Evolutionary conservation across 179 eudicot species (phyloP).

Genomic region (Heliamphora pulchella): DNA sequence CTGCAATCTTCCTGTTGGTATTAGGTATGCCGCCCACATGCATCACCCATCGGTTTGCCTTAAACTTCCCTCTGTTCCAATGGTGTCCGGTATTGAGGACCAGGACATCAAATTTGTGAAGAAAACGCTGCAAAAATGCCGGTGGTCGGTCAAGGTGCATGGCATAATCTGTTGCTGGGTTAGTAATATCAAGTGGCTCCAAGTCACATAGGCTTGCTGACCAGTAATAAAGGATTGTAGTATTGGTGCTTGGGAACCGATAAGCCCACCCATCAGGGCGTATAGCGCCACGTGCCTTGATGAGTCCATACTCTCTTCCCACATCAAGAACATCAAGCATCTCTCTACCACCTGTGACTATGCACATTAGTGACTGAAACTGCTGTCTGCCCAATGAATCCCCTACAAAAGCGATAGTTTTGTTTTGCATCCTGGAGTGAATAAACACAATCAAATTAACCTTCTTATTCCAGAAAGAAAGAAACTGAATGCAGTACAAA

Average conservation of each 20-base stretch:
- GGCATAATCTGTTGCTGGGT: conserved; percentile 44
- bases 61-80: conserved; percentile 82
- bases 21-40: conserved; percentile 53
- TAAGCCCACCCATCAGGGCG: conserved; percentile 93
- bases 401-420: conserved; percentile 77
- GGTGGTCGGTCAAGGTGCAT: conserved; percentile 90
- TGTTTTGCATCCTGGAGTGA: conserved; percentile 66
- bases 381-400: conserved; percentile 87
- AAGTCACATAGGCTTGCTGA: conserved; percentile 73
- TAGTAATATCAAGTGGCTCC: conserved; percentile 42
- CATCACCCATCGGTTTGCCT: conserved; percentile 78
- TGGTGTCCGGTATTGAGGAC: conserved; percentile 89
- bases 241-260: conserved; percentile 54
- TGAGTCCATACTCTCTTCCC: conserved; percentile 51
- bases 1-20: conserved; percentile 41
- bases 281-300: conserved; percentile 41
- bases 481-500: neutral
- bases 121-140: conserved; percentile 37
- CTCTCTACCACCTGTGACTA: conserved; percentile 69
- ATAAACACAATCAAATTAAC: neutral
- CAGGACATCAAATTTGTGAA: conserved; percentile 45
- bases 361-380: conserved; percentile 86
- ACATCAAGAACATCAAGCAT: conserved; percentile 47
- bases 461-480: neutral
- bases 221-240: conserved; percentile 81